Percentiles rank a stretch among this genome's conserved stretches.
phyloP scores from a whole-genome alignment of 2,329 filamentous ascomycete genomes.

The Alternaria sp. region DNA sequence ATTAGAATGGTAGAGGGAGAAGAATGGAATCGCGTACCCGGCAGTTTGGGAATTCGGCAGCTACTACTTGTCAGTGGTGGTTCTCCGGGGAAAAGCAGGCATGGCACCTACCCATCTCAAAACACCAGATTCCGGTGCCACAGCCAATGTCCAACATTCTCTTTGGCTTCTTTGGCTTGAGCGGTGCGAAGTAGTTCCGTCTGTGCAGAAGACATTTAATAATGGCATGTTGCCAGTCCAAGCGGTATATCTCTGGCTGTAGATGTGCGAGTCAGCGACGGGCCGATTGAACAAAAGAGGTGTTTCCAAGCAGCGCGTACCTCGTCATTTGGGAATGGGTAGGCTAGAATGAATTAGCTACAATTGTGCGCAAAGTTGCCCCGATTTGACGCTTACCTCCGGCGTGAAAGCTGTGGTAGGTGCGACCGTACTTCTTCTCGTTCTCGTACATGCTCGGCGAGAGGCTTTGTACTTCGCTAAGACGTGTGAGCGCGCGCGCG shows the following conservation, averaged over 20 bases:
- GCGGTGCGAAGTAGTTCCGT: conserved; percentile 49
- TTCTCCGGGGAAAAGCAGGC: background rate
- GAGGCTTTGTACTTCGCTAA: conserved; percentile 50
- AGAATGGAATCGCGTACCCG: conserved; percentile 33
- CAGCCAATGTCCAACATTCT: conserved; percentile 54
- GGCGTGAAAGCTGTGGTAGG: conserved; percentile 51
- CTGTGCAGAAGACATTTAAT: conserved; percentile 48
- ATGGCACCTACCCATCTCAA: conserved; percentile 51
- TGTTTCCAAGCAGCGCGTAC: conserved; percentile 28
- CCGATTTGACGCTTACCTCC: conserved; percentile 43
- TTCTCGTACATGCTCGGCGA: conserved; percentile 52
- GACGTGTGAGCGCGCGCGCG: conserved; percentile 25
- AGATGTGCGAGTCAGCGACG: conserved; percentile 20
- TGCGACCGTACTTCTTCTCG: conserved; percentile 52
- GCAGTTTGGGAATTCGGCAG: conserved; percentile 43
- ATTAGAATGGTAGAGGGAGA: conserved; percentile 21
- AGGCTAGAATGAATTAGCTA: conserved; percentile 44
- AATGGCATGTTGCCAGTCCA: conserved; percentile 51
- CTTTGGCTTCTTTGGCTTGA: conserved; percentile 38
- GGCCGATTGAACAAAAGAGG: conserved; percentile 8
- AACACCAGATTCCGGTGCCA: conserved; percentile 54
- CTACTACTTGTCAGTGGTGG: conserved; percentile 36
- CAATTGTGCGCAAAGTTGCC: background rate
- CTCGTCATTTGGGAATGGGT: conserved; percentile 51
- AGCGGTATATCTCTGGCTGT: conserved; percentile 49